Percentiles rank a stretch among this genome's conserved stretches.
Conservation (phyloP, 192 early-diverging fungal species). For the Coemansia sp. region DNA sequence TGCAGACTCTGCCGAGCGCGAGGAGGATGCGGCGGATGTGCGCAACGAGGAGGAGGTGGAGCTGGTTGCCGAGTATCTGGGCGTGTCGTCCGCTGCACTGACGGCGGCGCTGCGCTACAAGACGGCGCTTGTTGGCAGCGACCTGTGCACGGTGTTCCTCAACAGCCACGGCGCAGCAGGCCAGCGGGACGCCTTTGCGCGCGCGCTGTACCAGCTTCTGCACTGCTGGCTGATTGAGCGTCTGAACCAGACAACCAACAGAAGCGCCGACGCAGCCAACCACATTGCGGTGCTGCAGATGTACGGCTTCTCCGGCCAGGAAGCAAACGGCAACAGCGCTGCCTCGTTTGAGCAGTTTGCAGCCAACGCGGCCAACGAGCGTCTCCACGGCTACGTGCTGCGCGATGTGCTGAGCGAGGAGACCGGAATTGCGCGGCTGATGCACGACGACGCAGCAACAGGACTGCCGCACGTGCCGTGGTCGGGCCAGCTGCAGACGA, state of each 20-base stretch:
- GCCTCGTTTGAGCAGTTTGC: conserved; percentile 69
- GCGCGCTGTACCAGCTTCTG: conserved; percentile 82
- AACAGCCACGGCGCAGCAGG: conserved; percentile 71
- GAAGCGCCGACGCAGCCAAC: conserved; percentile 65
- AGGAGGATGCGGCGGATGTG: conserved; percentile 72
- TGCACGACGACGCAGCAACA: conserved; percentile 35
- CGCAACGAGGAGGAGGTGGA: conserved; percentile 74
- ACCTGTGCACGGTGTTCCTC: conserved; percentile 89
- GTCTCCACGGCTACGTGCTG: conserved; percentile 54
- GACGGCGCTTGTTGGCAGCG: conserved; percentile 76
- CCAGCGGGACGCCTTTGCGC: conserved; percentile 82
- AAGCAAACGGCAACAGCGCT: conserved; percentile 9
- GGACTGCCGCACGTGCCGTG: conserved; percentile 25
- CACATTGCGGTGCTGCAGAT: conserved; percentile 90
- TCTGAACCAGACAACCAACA: conserved; percentile 74
- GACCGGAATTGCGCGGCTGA: conserved; percentile 28
- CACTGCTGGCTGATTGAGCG: conserved; percentile 91
- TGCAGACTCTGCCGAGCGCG: conserved; percentile 58
- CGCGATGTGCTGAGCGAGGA: conserved; percentile 39
- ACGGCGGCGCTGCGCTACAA: conserved; percentile 76
- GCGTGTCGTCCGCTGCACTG: conserved; percentile 67
- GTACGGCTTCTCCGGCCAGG: conserved; percentile 62
- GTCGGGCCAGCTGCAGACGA: conserved; percentile 23
- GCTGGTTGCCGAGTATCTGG: conserved; percentile 75
- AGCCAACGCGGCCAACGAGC: conserved; percentile 68